Conservation (phyloP, 192 early-diverging fungal species). For the Linnemannia schmuckeri region DNA sequence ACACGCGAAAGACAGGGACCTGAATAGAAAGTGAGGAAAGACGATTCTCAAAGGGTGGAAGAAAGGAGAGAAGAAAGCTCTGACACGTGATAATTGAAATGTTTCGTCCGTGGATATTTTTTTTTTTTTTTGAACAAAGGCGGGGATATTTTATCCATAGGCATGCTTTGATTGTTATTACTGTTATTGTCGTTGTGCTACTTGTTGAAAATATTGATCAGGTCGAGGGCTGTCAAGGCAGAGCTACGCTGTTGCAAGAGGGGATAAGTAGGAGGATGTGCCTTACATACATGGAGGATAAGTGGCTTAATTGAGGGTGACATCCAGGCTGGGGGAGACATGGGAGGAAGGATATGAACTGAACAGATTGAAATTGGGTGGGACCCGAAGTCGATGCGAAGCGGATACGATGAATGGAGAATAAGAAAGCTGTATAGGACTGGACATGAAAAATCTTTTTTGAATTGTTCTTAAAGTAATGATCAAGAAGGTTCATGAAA, state of each 20-base stretch:
- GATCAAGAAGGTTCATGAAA: constrained; percentile 1
- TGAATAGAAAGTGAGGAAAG: neutral
- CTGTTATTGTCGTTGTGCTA: no score
- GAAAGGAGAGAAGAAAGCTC: neutral
- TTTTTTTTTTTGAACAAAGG: neutral
- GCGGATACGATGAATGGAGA: constrained; percentile 1
- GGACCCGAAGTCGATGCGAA: neutral
- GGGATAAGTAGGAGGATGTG: no score
- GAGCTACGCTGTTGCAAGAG: no score
- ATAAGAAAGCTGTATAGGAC: neutral
- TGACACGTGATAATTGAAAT: neutral
- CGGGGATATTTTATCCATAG: neutral
- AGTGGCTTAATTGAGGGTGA: no score
- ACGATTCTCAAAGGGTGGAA: neutral
- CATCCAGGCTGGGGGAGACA: no score
- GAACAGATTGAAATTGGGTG: neutral
- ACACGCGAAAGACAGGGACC: constrained; percentile 10
- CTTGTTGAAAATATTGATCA: no score
- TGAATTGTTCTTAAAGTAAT: neutral
- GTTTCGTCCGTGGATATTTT: neutral
- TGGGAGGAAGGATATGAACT: neutral
- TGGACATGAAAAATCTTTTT: neutral
- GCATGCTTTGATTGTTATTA: neutral
- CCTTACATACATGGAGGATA: no score
- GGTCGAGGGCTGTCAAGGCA: no score